Evolutionary conservation across 768 basidiomycete genomes (phyloP).

Genomic region (Chlorophyllum brunneum): DNA sequence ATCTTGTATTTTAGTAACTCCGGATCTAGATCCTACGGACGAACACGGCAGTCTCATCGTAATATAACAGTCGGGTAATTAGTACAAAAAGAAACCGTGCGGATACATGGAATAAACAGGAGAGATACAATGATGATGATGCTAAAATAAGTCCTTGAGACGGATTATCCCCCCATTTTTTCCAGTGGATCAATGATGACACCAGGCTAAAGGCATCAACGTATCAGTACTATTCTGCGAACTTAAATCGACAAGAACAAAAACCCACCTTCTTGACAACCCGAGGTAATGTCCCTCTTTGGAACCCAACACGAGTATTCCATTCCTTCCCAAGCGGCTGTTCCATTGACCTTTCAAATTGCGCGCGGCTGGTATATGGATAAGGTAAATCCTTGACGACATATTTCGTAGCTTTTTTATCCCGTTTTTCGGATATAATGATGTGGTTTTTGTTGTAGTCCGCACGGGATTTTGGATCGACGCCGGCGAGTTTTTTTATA

Average conservation of each 20-base stretch:
- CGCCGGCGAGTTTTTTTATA: constrained; percentile 78
- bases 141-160: no score
- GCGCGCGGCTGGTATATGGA: constrained; percentile 91
- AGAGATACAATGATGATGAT: no score
- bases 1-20: background rate
- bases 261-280: constrained; percentile 78
- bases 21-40: no score
- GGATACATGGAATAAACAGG: no score
- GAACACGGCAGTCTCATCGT: no score
- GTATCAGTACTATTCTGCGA: constrained; percentile 4
- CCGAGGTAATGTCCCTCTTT: constrained; percentile 77
- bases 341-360: constrained; percentile 84
- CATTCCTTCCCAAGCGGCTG: constrained; percentile 86
- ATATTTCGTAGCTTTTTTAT: constrained; percentile 91
- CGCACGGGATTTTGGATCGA: constrained; percentile 73
- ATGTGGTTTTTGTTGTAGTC: constrained; percentile 85
- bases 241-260: background rate
- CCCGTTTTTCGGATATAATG: constrained; percentile 93
- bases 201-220: constrained; percentile 48
- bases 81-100: no score
- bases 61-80: no score
- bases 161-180: no score
- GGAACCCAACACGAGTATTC: constrained; percentile 87
- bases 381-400: constrained; percentile 88
- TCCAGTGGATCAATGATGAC: constrained; percentile 66